Base-by-base conservation (phyloP, 2,329 filamentous ascomycete genomes). In the Aspergillus ruber region DNA sequence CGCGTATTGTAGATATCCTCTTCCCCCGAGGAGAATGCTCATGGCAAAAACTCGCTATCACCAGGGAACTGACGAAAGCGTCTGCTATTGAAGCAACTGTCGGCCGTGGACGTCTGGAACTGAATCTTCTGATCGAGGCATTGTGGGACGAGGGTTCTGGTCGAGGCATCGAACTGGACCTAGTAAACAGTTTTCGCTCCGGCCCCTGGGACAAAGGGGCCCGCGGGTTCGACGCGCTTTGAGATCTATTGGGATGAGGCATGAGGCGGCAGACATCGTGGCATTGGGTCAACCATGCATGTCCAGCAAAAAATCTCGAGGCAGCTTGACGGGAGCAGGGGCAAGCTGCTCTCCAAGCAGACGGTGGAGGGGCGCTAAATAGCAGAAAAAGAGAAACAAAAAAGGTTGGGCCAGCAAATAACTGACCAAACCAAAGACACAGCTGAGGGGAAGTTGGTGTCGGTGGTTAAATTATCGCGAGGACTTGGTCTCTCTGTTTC, bases 221-320 rank as follows among this genome's bases (percentile, higher is more conserved):
- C 65, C 72, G 70, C 69, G 70, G 69, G 66, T 69, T 65, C 57
- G 67, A 63, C 61, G 70, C 73, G 74, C 74, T 72, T 65, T 76
- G 71, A 68, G 76, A 72, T 69, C 71, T 72, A 70, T 74, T 74
- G 72, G 77, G 66, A 71, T 76, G 71, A 78, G 78, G 81, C 82
- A 85, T 84, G 79, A 78, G 78, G 76, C 63, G 71, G 66, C 72
- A 72, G 69, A 75, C 81, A 84, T 84, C 58, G 73, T 82, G 78
- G 70, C 68, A 70, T 67, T 55, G 52, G 58, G 50, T 63, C 56
- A 66, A 54, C 60, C 58, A 54, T 61, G 59, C 62, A 65, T 66
- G 51, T 65, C 62, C 56, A 51, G 50, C 25, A 51, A 45, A 52
- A 43, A 43, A 47, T 51, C 50, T 49, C 49, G 51, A 57, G 25